Conservation (phyloP, 768 basidiomycete species). For the Cyathus striatus region DNA sequence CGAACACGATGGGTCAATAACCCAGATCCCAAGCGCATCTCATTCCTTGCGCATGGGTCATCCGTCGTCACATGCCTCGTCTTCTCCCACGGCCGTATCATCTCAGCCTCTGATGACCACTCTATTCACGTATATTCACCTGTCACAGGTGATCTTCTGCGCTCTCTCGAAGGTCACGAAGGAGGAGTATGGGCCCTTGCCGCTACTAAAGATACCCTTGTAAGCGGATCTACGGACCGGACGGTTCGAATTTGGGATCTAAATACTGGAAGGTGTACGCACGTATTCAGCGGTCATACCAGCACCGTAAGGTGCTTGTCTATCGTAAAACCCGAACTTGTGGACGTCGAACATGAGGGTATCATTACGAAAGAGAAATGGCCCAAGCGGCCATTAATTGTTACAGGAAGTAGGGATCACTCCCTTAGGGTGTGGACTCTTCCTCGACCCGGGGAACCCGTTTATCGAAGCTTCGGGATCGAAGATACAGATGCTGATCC, state of each 20-base stretch:
- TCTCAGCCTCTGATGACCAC: slow-evolving; percentile 96
- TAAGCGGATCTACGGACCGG: slow-evolving; percentile 90
- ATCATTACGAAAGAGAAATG: slow-evolving; percentile 63
- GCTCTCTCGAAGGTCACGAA: slow-evolving; percentile 82
- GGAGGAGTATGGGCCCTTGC: slow-evolving; percentile 98
- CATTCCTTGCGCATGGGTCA: slow-evolving; percentile 84
- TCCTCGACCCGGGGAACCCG: slow-evolving; percentile 62
- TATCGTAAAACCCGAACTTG: slow-evolving; percentile 89
- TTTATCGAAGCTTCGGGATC: slow-evolving; percentile 61
- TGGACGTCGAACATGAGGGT: slow-evolving; percentile 69
- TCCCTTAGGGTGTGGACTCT: slow-evolving; percentile 57
- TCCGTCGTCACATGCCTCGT: slow-evolving; percentile 95
- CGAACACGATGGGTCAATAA: slow-evolving; percentile 77
- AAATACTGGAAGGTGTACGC: slow-evolving; percentile 73
- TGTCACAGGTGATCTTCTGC: slow-evolving; percentile 68
- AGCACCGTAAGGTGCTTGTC: slow-evolving; percentile 94
- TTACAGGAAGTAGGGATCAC: slow-evolving; percentile 71
- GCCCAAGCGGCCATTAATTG: slow-evolving; percentile 64
- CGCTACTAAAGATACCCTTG: slow-evolving; percentile 80
- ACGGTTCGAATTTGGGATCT: slow-evolving; percentile 93
- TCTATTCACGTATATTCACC: slow-evolving; percentile 94
- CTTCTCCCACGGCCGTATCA: slow-evolving; percentile 91
- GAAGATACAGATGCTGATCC: slow-evolving; percentile 56
- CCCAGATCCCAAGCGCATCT: slow-evolving; percentile 66
- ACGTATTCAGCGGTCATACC: slow-evolving; percentile 94